phyloP scores from a whole-genome alignment of 2,329 filamentous ascomycete species.

The Talaromyces sp. region DNA sequence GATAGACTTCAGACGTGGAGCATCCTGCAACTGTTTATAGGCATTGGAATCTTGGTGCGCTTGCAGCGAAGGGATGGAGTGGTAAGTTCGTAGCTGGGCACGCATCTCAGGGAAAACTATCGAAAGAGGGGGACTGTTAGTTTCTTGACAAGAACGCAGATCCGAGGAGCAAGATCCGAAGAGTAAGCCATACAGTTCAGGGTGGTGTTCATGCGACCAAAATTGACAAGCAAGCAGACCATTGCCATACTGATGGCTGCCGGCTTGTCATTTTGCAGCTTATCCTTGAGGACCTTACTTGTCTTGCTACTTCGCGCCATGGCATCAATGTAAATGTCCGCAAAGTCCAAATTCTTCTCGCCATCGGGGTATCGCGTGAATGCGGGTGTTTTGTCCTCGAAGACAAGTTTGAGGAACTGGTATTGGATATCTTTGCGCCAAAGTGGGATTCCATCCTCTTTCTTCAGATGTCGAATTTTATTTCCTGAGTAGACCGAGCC shows the following conservation, averaged over 20 bases:
- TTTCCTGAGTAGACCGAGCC: conserved; percentile 69
- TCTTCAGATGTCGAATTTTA: conserved; percentile 68
- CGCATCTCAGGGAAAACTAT: conserved; percentile 99
- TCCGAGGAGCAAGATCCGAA: background rate
- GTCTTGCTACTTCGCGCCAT: conserved; percentile 99
- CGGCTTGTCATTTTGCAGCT: conserved; percentile 86
- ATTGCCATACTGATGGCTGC: conserved; percentile 98
- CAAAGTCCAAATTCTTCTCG: conserved; percentile 74
- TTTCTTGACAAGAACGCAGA: background rate
- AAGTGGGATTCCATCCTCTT: conserved; percentile 67
- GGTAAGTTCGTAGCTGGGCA: conserved; percentile 94
- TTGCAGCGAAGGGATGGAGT: conserved; percentile 94
- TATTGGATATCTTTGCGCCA: conserved; percentile 71
- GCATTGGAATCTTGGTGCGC: conserved; percentile 92
- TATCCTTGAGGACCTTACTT: conserved; percentile 96
- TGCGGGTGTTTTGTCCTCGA: conserved; percentile 64
- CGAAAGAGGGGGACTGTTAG: conserved; percentile 7
- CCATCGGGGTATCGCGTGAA: conserved; percentile 92
- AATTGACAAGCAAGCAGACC: conserved; percentile 96
- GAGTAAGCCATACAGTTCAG: conserved; percentile 73
- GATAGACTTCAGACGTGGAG: conserved; percentile 92
- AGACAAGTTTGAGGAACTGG: conserved; percentile 65
- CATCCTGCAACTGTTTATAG: conserved; percentile 97
- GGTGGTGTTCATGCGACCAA: conserved; percentile 98
- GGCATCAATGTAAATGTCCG: conserved; percentile 95